A percentile compares a stretch with the other conserved stretches of the same genome.
Evolutionary conservation across 2,329 filamentous ascomycete genomes (phyloP).

Genomic region (Fusarium albosuccineum): DNA sequence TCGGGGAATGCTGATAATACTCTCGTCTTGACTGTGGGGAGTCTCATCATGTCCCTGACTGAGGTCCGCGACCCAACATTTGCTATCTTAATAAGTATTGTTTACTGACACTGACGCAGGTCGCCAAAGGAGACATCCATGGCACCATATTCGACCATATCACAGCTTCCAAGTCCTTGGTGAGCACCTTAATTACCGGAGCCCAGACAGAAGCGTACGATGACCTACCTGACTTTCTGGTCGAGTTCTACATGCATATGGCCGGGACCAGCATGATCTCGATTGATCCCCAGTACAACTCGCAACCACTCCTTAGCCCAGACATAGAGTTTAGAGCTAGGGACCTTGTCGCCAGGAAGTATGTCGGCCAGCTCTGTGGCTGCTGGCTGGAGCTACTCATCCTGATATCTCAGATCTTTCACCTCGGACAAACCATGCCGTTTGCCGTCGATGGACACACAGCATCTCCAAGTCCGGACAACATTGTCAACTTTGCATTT

Average conservation of each 20-base stretch:
- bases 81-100: neutral
- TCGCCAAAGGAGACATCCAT: constrained; percentile 59
- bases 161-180: constrained; percentile 57
- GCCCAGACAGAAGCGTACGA: constrained; percentile 50
- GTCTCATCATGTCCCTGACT: constrained; percentile 60
- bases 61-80: constrained; percentile 52
- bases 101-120: constrained; percentile 36
- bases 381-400: constrained; percentile 56
- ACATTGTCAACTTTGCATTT: constrained; percentile 58
- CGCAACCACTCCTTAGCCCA: constrained; percentile 49
- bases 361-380: constrained; percentile 54
- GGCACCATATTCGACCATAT: constrained; percentile 62
- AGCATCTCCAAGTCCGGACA: constrained; percentile 52
- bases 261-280: constrained; percentile 62
- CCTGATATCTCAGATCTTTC: constrained; percentile 56
- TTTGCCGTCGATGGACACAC: constrained; percentile 46
- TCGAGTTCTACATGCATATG: constrained; percentile 64
- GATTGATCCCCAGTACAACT: constrained; percentile 49
- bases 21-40: constrained; percentile 58
- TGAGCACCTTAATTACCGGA: constrained; percentile 53
- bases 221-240: constrained; percentile 58
- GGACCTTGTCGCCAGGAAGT: constrained; percentile 47
- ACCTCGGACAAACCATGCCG: constrained; percentile 57
- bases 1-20: constrained; percentile 51
- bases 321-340: constrained; percentile 49